Evolutionary conservation across 371 early-diverging fungal genomes (phyloP), one percentile per base, ranked within the genome.

Genomic region (Mucor lusitanicus): DNA sequence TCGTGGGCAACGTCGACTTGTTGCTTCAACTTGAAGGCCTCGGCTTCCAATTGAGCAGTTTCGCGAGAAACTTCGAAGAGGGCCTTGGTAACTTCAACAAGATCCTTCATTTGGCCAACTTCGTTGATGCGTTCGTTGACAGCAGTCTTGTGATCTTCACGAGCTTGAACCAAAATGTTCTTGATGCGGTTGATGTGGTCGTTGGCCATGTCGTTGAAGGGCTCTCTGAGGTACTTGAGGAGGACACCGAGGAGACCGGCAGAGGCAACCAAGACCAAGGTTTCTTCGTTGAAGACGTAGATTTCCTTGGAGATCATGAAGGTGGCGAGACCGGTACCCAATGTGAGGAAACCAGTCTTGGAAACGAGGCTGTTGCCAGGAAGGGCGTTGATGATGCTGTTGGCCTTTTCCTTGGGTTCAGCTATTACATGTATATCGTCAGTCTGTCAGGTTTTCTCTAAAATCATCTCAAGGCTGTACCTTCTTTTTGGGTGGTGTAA

Each of bases 221-320:
- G 95, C 80, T 96, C 92, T 79, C 91, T 91, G 59, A 90, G 87
- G 63, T 85, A 87, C 77, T 87, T 88, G 80, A 91, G 87, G 67
- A 94, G 84, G 21, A 91, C 76, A 64, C 87, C 84, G 65, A 92
- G 87, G 61, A 97, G 89, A 77, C 92, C 93, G 53, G 83, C 86
- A 69, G 88, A 83, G 27, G 91, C 85, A 46, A 90, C 76, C 68
- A 95, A 80, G 59, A 96, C 92, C 66, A 97, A 82, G 54, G 96
- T 88, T 82, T 98, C 97, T 75, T 93, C 95, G 82, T 97, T 97
- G 73, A 96, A 77, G 61, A 97, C 89, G 82, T 97, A 98, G 79
- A 98, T 92, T 83, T 97, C 98, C 90, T 98, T 96, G 72, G 96
- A 92, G 75, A 98, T 88, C 67, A 93, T 81, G 78, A 88, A 93